phyloP scores from a whole-genome alignment of 352 stramenopile genomes.

The Phytophthora macrochlamydospora region DNA sequence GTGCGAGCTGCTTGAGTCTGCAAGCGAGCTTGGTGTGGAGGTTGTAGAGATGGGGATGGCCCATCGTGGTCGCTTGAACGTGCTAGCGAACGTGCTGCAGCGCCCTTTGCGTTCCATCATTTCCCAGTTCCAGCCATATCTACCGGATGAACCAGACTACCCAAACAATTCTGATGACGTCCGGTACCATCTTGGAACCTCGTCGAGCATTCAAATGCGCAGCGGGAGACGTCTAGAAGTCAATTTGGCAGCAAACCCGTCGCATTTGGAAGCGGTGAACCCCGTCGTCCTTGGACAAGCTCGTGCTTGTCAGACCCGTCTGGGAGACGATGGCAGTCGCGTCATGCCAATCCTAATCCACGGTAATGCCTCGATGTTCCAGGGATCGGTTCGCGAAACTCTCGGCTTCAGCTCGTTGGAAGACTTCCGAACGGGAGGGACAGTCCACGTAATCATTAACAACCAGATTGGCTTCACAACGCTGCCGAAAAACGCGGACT shows the following conservation, averaged over 20 bases:
- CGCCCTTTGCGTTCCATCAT: conserved; percentile 97
- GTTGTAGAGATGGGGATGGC: conserved; percentile 99
- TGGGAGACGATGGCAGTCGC: conserved; percentile 82
- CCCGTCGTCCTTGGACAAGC: conserved; percentile 96
- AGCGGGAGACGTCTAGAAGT: conserved; percentile 73
- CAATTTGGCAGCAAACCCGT: conserved; percentile 97
- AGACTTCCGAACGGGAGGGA: conserved; percentile 97
- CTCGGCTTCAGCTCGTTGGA: conserved; percentile 89
- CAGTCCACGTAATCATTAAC: conserved; percentile 99
- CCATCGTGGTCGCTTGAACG: conserved; percentile 97
- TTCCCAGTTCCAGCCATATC: conserved; percentile 85
- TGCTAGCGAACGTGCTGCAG: conserved; percentile 98
- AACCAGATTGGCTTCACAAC: conserved; percentile 99
- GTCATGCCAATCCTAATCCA: conserved; percentile 98
- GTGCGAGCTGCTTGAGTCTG: conserved; percentile 95
- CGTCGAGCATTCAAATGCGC: conserved; percentile 69
- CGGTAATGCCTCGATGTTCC: conserved; percentile 95
- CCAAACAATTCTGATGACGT: conserved; percentile 91
- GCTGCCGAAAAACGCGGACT: conserved; percentile 96
- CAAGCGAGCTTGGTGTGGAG: conserved; percentile 95
- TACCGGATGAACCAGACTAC: conserved; percentile 85
- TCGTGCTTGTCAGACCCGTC: conserved; percentile 92
- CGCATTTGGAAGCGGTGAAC: conserved; percentile 99
- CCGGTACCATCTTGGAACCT: conserved; percentile 87
- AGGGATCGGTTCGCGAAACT: conserved; percentile 82